phyloP scores from a whole-genome alignment of 2,329 filamentous ascomycete genomes.

The Sarocladium brachiariae region DNA sequence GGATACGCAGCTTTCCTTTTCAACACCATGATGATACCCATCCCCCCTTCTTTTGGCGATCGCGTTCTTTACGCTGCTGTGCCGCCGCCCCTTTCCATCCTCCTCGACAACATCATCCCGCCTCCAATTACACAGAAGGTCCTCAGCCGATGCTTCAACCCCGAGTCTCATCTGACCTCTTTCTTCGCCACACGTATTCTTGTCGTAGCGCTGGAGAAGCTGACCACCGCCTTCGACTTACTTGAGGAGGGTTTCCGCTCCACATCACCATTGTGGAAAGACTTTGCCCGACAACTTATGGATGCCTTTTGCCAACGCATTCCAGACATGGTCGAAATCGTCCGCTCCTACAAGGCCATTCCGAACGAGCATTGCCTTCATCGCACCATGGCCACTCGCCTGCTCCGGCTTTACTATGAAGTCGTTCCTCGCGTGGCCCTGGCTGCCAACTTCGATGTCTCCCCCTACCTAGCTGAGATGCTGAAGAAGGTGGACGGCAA shows the following conservation, averaged over 20 bases:
- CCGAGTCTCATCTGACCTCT: constrained; percentile 70
- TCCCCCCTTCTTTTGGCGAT: constrained; percentile 68
- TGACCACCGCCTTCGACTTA: constrained; percentile 56
- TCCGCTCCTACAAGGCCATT: constrained; percentile 65
- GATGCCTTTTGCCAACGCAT: constrained; percentile 72
- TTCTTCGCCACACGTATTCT: constrained; percentile 81
- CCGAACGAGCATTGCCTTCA: constrained; percentile 64
- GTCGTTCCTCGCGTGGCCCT: constrained; percentile 72
- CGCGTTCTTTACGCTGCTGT: constrained; percentile 51
- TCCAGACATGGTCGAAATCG: constrained; percentile 75
- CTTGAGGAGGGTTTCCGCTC: constrained; percentile 41
- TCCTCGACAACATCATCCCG: constrained; percentile 83
- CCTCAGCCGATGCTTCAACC: constrained; percentile 70
- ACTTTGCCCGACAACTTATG: constrained; percentile 59
- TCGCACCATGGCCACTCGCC: constrained; percentile 68
- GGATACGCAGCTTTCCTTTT: constrained; percentile 88
- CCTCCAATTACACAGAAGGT: constrained; percentile 74
- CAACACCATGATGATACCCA: constrained; percentile 65
- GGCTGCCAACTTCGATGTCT: constrained; percentile 83
- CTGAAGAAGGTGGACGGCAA: constrained; percentile 53
- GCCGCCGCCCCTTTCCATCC: constrained; percentile 71
- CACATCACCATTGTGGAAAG: constrained; percentile 52
- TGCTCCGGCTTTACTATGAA: constrained; percentile 81
- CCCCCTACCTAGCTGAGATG: constrained; percentile 63
- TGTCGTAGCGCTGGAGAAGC: constrained; percentile 71